phyloP scores from a whole-genome alignment of 257 asterid genomes.

The Solanum chilense region DNA sequence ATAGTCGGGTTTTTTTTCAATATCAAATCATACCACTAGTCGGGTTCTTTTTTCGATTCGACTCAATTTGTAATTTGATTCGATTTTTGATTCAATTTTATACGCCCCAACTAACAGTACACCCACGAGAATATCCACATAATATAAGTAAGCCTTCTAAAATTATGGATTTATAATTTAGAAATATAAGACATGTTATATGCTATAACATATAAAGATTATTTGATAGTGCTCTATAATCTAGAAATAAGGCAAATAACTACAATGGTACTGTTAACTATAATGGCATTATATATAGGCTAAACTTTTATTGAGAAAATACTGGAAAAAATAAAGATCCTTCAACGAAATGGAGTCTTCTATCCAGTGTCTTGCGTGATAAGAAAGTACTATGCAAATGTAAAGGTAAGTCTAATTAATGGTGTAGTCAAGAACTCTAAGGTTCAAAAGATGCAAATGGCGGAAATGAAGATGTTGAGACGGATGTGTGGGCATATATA shows the following conservation, averaged over 20 bases:
- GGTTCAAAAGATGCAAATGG: background rate
- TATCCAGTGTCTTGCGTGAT: background rate
- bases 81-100: too few species aligned
- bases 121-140: background rate
- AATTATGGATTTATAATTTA: background rate
- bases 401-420: too few species aligned
- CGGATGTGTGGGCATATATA: background rate
- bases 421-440: background rate
- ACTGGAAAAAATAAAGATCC: background rate
- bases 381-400: background rate
- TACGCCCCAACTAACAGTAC: too few species aligned
- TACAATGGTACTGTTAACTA: background rate
- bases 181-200: background rate
- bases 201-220: too few species aligned
- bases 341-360: background rate
- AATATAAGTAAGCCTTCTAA: background rate
- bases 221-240: background rate
- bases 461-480: background rate
- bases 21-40: too few species aligned
- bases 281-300: background rate
- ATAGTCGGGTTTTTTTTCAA: too few species aligned
- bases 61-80: too few species aligned
- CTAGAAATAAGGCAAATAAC: background rate
- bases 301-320: background rate
- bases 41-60: rapidly evolving